These are phyloP conservation scores for Russula sp. DNA, from an alignment of 768 basidiomycete genomes.

Conservation along the genomic window DNA sequence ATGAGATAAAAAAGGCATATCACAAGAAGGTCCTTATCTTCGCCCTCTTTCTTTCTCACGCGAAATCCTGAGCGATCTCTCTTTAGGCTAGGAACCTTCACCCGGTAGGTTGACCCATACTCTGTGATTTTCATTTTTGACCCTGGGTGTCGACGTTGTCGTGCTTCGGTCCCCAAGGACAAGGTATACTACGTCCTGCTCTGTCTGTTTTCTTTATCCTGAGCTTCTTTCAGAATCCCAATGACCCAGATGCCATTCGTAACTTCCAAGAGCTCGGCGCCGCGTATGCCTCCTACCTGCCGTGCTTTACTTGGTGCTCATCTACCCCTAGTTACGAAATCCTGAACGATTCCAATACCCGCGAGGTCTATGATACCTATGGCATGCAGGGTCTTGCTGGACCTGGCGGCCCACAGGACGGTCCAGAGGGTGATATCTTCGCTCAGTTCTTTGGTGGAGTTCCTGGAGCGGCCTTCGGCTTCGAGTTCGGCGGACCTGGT, in stretches of 20 bases:
- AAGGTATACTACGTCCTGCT: constrained; percentile 38
- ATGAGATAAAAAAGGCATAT: constrained; percentile 91
- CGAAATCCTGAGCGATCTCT: constrained; percentile 21
- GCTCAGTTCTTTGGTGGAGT: constrained; percentile 60
- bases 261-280: constrained; percentile 87
- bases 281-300: constrained; percentile 48
- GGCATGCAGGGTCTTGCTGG: constrained; percentile 65
- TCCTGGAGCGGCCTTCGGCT: constrained; percentile 55
- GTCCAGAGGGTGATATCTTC: constrained; percentile 61
- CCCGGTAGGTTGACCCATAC: constrained; percentile 47
- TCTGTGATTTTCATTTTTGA: constrained; percentile 6
- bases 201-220: background rate
- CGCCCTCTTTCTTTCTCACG: constrained; percentile 18
- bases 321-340: constrained; percentile 62
- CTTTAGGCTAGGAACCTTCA: constrained; percentile 78
- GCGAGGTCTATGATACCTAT: constrained; percentile 63
- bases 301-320: background rate
- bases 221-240: constrained; percentile 60
- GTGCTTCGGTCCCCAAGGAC: constrained; percentile 39
- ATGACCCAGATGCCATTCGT: constrained; percentile 74
- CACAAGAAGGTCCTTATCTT: constrained; percentile 66
- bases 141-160: constrained; percentile 11
- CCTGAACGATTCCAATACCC: constrained; percentile 58
- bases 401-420: constrained; percentile 34
- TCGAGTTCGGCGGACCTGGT: constrained; percentile 41